phyloP scores from a whole-genome alignment of 2,329 filamentous ascomycete genomes.

The Pezicula carpinea region DNA sequence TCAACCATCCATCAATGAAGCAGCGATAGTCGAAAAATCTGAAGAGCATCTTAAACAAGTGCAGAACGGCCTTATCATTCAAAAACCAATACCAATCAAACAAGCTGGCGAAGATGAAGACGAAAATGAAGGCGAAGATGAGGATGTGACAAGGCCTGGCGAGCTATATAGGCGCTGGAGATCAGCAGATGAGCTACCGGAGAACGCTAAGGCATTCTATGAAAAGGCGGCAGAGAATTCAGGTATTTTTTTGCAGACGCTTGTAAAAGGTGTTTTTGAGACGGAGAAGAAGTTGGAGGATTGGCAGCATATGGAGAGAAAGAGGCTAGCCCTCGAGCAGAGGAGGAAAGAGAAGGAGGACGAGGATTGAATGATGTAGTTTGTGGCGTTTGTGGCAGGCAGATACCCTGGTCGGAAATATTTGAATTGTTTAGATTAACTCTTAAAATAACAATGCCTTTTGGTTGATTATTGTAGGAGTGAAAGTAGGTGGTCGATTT shows the following conservation, averaged over 20 bases:
- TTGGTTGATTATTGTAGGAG: too few species aligned
- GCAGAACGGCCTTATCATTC: slow-evolving; percentile 20
- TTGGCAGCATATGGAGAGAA: slow-evolving; percentile 21
- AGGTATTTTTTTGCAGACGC: slow-evolving; percentile 19
- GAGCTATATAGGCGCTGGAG: slow-evolving; percentile 33
- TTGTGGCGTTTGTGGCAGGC: neutral
- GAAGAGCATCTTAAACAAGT: slow-evolving; percentile 18
- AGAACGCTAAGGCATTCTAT: slow-evolving; percentile 37
- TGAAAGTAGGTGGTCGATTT: too few species aligned
- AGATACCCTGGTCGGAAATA: too few species aligned
- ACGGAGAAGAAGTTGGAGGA: slow-evolving; percentile 23
- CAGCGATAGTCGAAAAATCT: slow-evolving; percentile 17
- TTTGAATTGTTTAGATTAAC: too few species aligned
- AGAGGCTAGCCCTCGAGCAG: slow-evolving; percentile 1
- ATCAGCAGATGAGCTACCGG: slow-evolving; percentile 37
- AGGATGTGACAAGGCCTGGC: slow-evolving; percentile 26
- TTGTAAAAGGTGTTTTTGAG: slow-evolving; percentile 23
- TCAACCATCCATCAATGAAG: slow-evolving; percentile 11
- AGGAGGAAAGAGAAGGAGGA: neutral
- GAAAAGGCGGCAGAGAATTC: slow-evolving; percentile 31
- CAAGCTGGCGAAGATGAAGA: neutral
- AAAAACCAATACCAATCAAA: slow-evolving; percentile 19
- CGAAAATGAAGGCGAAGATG: slow-evolving; percentile 10
- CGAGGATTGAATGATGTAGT: slow-evolving; percentile 1
- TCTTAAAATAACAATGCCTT: too few species aligned